phyloP scores from a whole-genome alignment of 139 green algal genomes.

The Chlorella sp. region DNA sequence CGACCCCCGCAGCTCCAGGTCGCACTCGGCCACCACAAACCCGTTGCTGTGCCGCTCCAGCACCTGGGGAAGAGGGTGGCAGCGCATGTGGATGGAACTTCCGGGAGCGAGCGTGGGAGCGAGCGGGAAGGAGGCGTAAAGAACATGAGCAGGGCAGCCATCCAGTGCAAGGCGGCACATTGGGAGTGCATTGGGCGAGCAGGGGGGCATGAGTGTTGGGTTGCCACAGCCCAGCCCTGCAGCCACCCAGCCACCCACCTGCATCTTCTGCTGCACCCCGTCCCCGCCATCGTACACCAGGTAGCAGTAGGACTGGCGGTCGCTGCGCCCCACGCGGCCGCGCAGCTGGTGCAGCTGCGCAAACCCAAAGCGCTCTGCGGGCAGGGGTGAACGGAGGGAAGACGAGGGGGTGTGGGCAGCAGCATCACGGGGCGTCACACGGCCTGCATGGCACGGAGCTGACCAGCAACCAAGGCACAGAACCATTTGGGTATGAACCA shows the following conservation, averaged over 20 bases:
- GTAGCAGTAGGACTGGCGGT: slow-evolving; percentile 47
- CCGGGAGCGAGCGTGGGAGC: too few relatives aligned
- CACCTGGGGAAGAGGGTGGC: slow-evolving; percentile 30
- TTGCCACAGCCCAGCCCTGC: too few relatives aligned
- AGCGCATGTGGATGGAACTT: too few relatives aligned
- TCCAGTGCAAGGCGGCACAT: too few relatives aligned
- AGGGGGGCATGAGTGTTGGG: too few relatives aligned
- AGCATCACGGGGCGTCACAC: too few relatives aligned
- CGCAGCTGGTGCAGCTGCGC: slow-evolving; percentile 96
- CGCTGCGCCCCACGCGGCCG: slow-evolving; percentile 79
- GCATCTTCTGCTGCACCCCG: slow-evolving; percentile 20
- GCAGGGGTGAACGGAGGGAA: neutral
- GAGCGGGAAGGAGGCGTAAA: too few relatives aligned
- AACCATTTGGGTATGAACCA: too few relatives aligned
- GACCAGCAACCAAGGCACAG: too few relatives aligned
- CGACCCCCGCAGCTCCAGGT: slow-evolving; percentile 71
- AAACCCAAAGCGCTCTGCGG: slow-evolving; percentile 92
- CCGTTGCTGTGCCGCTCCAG: slow-evolving; percentile 73
- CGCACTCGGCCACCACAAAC: slow-evolving; percentile 82
- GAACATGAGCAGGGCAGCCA: too few relatives aligned
- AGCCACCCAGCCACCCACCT: neutral
- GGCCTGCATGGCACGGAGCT: too few relatives aligned
- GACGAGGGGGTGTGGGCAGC: neutral
- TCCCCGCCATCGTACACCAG: slow-evolving; percentile 31
- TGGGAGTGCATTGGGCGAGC: neutral